A percentile compares a stretch with the other conserved stretches of the same genome.
These are phyloP conservation scores for Diaporthe velutina DNA, from an alignment of 2,329 filamentous ascomycete species.

Conservation along the genomic window DNA sequence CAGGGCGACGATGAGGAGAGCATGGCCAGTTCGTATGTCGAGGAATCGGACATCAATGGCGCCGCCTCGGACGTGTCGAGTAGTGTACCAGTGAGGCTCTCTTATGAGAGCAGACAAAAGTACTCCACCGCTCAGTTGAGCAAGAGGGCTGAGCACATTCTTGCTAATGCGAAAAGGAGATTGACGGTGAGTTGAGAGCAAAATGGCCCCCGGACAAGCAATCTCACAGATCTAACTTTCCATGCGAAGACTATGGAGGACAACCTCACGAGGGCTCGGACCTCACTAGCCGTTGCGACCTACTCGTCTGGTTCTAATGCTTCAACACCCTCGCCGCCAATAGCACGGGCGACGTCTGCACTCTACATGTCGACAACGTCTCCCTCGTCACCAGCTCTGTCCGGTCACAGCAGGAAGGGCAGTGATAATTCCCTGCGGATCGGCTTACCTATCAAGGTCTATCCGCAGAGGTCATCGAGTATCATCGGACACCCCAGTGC, in stretches of 20 bases:
- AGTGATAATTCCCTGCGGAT: conserved; percentile 71
- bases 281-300: conserved; percentile 71
- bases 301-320: conserved; percentile 70
- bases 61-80: background rate
- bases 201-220: background rate
- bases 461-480: conserved; percentile 72
- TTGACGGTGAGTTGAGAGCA: conserved; percentile 78
- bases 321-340: conserved; percentile 66
- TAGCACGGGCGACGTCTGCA: conserved; percentile 56
- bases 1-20: conserved; percentile 78
- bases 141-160: conserved; percentile 87
- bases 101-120: conserved; percentile 63
- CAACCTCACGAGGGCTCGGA: conserved; percentile 84
- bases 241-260: conserved; percentile 86
- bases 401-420: conserved; percentile 69
- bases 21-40: conserved; percentile 68
- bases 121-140: conserved; percentile 83
- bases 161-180: conserved; percentile 91
- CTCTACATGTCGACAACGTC: conserved; percentile 49
- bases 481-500: conserved; percentile 72
- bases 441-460: conserved; percentile 55
- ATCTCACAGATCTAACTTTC: conserved; percentile 42
- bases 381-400: conserved; percentile 43
- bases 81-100: conserved; percentile 37
- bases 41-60: conserved; percentile 52